Base-by-base conservation (phyloP, 2,329 filamentous ascomycete genomes). In the Fusarium buharicum region DNA sequence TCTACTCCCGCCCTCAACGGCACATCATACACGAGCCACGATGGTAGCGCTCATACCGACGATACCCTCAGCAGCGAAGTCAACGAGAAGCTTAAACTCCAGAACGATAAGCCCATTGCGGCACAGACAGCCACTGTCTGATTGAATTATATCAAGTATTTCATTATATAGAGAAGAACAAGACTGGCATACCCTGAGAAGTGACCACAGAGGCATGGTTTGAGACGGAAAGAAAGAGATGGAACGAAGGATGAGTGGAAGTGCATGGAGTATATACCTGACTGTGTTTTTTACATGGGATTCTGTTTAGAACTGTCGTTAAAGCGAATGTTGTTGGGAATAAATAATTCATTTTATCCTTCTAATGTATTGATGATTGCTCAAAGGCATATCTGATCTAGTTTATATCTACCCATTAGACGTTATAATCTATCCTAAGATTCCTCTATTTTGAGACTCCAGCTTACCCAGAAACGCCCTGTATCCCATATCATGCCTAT, bases 31-130 rank as follows among this genome's bases (percentile, higher is more conserved):
- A 24, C 22, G 22, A 24, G 22, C 22, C 22, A 24, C 22, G 70
- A 71, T 8, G 72, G 74, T 18, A 61, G 61, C 3, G 64, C 64
- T 8, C 72, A 75, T 55, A 70, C 68, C 0, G 73, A 73, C 10
- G 72, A 70, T 10, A 39, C 67, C 5, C 62, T 72, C 14, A 74
- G 69, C 33, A 67, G 70, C 31, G 69, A 72, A 8, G 69, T 71
- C 6, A 31, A 75, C 4, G 70, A 75, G 65, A 75, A 74, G 56
- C 62, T 77, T 16, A 71, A 69, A 44, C 64, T 77, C 40, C 59
- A 67, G 30, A 68, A 70, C 11, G 67, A 70, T 13, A 59, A 67
- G 46, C 53, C 43, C 12, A 22, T 39, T 20, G 51, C 33, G 9
- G 27, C 53, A 4, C 64, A 64, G 41, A 58, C 68, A 22, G 16